phyloP scores from a whole-genome alignment of 352 stramenopile species.

The Elongisporangium anandrum region DNA sequence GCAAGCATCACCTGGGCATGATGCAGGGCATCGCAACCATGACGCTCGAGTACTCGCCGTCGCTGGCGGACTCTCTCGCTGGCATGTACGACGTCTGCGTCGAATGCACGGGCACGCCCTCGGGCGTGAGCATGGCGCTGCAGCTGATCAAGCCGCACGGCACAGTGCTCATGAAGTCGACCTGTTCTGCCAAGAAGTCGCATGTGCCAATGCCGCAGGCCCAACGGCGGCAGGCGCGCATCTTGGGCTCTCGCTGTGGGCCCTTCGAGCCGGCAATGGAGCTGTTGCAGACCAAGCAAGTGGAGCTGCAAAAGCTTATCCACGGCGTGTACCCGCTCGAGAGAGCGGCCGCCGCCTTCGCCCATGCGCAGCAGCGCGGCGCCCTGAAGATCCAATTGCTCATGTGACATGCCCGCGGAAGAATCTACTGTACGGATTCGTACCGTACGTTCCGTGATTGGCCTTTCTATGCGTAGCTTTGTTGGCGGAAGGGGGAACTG shows the following conservation, averaged over 20 bases:
- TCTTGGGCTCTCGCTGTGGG: slow-evolving; percentile 66
- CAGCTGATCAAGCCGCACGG: slow-evolving; percentile 30
- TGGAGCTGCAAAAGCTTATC: slow-evolving; percentile 69
- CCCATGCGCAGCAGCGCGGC: slow-evolving; percentile 38
- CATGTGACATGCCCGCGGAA: slow-evolving; percentile 11
- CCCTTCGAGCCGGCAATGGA: slow-evolving; percentile 50
- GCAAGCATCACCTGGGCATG: slow-evolving; percentile 29
- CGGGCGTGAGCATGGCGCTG: slow-evolving; percentile 34
- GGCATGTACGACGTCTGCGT: slow-evolving; percentile 56
- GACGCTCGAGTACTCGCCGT: slow-evolving; percentile 11
- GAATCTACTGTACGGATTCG: background rate
- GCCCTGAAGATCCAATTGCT: slow-evolving; percentile 64
- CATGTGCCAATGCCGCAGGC: slow-evolving; percentile 17
- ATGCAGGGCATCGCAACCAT: background rate
- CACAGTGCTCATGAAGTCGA: slow-evolving; percentile 50
- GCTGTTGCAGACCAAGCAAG: slow-evolving; percentile 37
- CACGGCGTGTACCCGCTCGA: slow-evolving; percentile 55
- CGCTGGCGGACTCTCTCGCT: slow-evolving; percentile 15
- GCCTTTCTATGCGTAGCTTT: background rate
- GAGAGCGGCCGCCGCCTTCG: slow-evolving; percentile 37
- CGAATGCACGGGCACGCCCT: slow-evolving; percentile 54
- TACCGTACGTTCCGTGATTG: background rate
- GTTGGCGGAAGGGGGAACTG: background rate
- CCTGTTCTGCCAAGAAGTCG: slow-evolving; percentile 29
- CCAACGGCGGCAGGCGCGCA: slow-evolving; percentile 37